Conservation (phyloP, 73 alveolate species). For the Uronychia binucleata region DNA sequence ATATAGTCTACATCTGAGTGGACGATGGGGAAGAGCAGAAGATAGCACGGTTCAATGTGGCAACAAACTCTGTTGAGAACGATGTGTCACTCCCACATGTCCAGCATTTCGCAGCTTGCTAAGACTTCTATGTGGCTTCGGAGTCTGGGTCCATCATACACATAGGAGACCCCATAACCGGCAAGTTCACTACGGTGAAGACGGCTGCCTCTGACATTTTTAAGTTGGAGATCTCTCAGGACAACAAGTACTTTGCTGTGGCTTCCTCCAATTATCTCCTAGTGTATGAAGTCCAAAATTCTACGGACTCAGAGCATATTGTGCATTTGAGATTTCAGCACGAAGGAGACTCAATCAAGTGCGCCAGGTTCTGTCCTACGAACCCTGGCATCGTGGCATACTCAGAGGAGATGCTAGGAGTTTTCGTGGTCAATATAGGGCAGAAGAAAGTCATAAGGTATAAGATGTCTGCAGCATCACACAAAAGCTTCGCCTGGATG, state of each 20-base stretch:
- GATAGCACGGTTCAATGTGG: neutral
- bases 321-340: neutral
- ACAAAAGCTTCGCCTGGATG: neutral
- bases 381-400: neutral
- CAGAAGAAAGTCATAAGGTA: neutral
- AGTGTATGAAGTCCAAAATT: neutral
- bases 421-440: neutral
- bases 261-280: neutral
- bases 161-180: neutral
- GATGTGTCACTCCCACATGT: neutral
- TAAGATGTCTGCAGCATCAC: neutral
- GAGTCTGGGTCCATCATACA: neutral
- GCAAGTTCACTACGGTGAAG: neutral
- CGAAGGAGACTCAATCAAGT: neutral
- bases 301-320: neutral
- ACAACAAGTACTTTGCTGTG: neutral
- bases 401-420: neutral
- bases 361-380: neutral
- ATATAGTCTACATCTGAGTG: neutral
- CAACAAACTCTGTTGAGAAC: neutral
- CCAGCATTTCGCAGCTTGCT: neutral
- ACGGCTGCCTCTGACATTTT: neutral
- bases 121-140: neutral
- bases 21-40: neutral
- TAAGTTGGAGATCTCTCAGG: neutral